Conservation (phyloP, 257 asterid genomes). For the Galeopsis tetrahit region DNA sequence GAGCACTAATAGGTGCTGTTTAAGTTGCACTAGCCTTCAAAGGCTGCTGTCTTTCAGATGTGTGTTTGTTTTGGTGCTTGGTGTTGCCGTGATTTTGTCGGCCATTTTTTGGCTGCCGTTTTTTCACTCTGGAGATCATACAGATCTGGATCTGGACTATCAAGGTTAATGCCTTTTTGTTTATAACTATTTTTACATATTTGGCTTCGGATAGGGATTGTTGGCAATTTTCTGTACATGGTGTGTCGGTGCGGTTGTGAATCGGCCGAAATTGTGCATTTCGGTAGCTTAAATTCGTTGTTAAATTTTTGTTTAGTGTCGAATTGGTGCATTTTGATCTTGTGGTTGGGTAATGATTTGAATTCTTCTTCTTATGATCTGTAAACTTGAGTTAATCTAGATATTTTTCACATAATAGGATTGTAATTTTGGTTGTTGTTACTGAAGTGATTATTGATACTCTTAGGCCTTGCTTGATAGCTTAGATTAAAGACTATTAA, state of each 20-base stretch:
- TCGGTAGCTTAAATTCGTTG: neutral
- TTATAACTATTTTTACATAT: neutral
- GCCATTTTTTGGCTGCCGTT: constrained; percentile 76
- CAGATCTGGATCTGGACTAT: constrained; percentile 78
- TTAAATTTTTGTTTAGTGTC: constrained; percentile 7
- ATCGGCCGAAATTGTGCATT: constrained; percentile 19
- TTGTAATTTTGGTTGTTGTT: constrained; percentile 6
- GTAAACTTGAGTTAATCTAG: constrained; percentile 3
- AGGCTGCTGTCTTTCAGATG: constrained; percentile 62
- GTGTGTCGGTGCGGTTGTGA: constrained; percentile 26
- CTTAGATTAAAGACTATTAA: too few relatives aligned
- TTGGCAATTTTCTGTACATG: constrained; percentile 28
- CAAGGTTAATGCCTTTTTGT: constrained; percentile 38
- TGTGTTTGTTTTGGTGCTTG: constrained; percentile 58
- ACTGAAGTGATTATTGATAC: neutral
- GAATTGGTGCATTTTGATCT: neutral
- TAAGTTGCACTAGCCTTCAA: constrained; percentile 45
- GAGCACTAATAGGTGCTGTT: constrained; percentile 42
- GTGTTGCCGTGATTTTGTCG: constrained; percentile 66
- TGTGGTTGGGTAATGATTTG: neutral
- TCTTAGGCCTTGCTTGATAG: too few relatives aligned
- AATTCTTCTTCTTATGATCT: constrained; percentile 3
- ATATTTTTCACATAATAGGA: neutral
- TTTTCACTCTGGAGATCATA: constrained; percentile 55
- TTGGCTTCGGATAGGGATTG: constrained; percentile 1